Percentiles rank a stretch among this genome's conserved stretches.
Conservation (phyloP, 495 filamentous ascomycete species). For the Annulohypoxylon bovei region DNA sequence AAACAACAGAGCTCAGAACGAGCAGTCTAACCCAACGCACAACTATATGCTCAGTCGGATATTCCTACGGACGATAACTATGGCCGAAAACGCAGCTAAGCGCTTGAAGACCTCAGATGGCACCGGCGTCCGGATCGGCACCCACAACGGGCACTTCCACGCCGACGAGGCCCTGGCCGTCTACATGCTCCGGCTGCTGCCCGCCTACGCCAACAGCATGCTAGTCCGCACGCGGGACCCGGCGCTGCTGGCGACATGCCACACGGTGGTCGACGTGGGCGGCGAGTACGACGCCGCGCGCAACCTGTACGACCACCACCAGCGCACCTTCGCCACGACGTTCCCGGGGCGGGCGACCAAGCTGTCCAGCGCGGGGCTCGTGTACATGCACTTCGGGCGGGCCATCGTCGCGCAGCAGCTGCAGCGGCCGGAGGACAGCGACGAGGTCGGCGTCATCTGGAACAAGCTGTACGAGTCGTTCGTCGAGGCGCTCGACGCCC, state of each 20-base stretch:
- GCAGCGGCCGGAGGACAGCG: constrained; percentile 58
- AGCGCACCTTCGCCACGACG: constrained; percentile 84
- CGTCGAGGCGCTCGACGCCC: constrained; percentile 94
- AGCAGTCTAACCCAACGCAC: background rate
- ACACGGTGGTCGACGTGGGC: constrained; percentile 95
- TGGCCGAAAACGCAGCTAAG: constrained; percentile 76
- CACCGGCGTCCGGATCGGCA: constrained; percentile 74
- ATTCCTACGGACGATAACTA: constrained; percentile 46
- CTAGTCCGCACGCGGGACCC: constrained; percentile 91
- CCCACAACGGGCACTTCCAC: constrained; percentile 98
- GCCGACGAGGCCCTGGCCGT: constrained; percentile 99
- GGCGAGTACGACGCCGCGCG: constrained; percentile 81
- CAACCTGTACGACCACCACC: constrained; percentile 96
- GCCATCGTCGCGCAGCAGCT: constrained; percentile 79
- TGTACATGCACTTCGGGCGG: constrained; percentile 94
- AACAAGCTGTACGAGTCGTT: constrained; percentile 92
- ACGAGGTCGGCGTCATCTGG: constrained; percentile 78
- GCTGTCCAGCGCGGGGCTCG: constrained; percentile 89
- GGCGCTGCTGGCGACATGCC: constrained; percentile 77
- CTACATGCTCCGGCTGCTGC: constrained; percentile 90
- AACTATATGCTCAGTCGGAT: constrained; percentile 17
- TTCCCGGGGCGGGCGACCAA: constrained; percentile 82
- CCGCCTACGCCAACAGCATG: constrained; percentile 75
- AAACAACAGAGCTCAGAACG: background rate
- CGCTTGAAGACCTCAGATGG: constrained; percentile 68